phyloP scores from a whole-genome alignment of 768 basidiomycete genomes.

The Serendipita vermifera region DNA sequence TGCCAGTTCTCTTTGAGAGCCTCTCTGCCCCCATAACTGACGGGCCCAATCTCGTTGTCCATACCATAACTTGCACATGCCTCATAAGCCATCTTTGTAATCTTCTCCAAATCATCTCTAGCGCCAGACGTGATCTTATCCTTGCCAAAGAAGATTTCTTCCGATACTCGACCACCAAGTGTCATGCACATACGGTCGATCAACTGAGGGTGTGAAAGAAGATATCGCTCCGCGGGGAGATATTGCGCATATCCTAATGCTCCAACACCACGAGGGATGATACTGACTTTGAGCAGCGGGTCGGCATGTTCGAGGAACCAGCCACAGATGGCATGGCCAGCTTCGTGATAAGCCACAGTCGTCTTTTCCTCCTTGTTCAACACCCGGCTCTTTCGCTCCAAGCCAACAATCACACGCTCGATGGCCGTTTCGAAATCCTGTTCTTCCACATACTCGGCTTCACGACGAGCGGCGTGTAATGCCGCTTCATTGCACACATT shows the following conservation, averaged over 20 bases:
- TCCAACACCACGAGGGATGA: slow-evolving; percentile 92
- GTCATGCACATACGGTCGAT: slow-evolving; percentile 96
- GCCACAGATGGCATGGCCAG: slow-evolving; percentile 94
- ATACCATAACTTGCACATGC: slow-evolving; percentile 94
- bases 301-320: slow-evolving; percentile 99
- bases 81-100: slow-evolving; percentile 95
- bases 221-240: slow-evolving; percentile 88
- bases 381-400: slow-evolving; percentile 91
- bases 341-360: slow-evolving; percentile 97
- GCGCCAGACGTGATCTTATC: slow-evolving; percentile 96
- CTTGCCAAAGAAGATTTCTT: slow-evolving; percentile 91
- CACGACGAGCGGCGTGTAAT: slow-evolving; percentile 79
- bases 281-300: slow-evolving; percentile 92
- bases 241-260: slow-evolving; percentile 95
- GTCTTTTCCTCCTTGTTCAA: slow-evolving; percentile 94
- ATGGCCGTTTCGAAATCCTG: slow-evolving; percentile 93
- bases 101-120: slow-evolving; percentile 96
- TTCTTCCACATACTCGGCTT: slow-evolving; percentile 64
- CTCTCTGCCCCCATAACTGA: slow-evolving; percentile 86
- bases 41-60: slow-evolving; percentile 88
- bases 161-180: slow-evolving; percentile 90
- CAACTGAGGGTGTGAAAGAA: slow-evolving; percentile 91
- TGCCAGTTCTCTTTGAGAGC: slow-evolving; percentile 79
- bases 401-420: slow-evolving; percentile 91
- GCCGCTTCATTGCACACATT: slow-evolving; percentile 99